Evolutionary conservation across 2,329 filamentous ascomycete species (phyloP), one percentile per base, ranked within the genome.

Genomic region (Colletotrichum caudatum): DNA sequence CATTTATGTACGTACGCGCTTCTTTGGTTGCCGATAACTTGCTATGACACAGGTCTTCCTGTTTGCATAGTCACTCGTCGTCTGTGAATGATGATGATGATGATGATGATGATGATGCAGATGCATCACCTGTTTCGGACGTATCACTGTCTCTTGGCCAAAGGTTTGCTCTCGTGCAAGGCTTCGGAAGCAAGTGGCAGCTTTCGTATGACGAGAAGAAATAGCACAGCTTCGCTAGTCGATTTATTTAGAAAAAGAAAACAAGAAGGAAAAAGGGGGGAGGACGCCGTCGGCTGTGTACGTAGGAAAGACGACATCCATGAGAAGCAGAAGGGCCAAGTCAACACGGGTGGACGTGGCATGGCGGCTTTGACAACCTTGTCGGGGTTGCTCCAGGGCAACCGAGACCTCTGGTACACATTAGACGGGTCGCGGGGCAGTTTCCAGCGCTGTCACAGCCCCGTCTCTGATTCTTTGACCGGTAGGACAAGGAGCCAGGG

Each of bases 381-480:
- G 54, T 57, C 54, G 35, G 53, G 61, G 46, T 20, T 20, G 35
- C 12, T 58, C 9, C 26, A 26, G 48, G 29, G 41, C 12, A 33
- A 51, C 35, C 41, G 59, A 57, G 59, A 53, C n/a, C 41, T 64
- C 51, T 54, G 46, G 41, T 33, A 23, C 58, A 29, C n/a, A 33
- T 61, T 46, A 59, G 62, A 66, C 59, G 26, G 46, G 54, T 46
- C 33, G 33, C 14, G 46, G 54, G 46, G n/a, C 61, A 61, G 57
- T 70, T 64, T 50, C 68, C 56, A 58, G 64, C 64, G 58, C 48
- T 53, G 51, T 58, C 44, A 51, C 44, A 26, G 44, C 51, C 64
- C 58, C 44, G 29, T 68, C 41, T 33, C 46, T 50, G 29, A 41
- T 63, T 50, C 44, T 50, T 23, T 37, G 29, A 20, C 54, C 35